Conservation (phyloP, 1,284 basidiomycete genomes). For the Acaromyces ingoldii region DNA sequence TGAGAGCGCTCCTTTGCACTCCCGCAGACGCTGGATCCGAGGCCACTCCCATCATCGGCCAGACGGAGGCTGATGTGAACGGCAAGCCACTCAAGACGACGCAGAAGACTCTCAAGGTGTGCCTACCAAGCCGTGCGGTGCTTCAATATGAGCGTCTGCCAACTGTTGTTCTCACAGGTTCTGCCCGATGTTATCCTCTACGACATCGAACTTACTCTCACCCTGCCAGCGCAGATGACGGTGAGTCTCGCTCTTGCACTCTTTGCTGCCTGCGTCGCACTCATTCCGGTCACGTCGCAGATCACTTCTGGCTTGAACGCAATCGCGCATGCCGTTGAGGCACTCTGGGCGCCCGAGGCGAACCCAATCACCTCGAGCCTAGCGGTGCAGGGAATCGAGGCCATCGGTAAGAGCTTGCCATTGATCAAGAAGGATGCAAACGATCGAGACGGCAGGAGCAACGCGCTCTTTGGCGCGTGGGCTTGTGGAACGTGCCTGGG, state of each 20-base stretch:
- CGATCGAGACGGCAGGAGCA: background rate
- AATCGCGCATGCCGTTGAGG: constrained; percentile 54
- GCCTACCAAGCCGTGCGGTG: too few species aligned
- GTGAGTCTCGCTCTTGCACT: too few species aligned
- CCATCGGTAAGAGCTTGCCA: background rate
- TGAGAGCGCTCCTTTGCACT: too few species aligned
- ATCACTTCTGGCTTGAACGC: constrained; percentile 56
- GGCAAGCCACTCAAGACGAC: too few species aligned
- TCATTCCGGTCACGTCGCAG: too few species aligned
- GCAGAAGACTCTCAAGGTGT: constrained; percentile 53
- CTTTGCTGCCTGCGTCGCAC: too few species aligned
- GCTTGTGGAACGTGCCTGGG: constrained; percentile 52
- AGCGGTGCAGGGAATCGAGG: too few species aligned
- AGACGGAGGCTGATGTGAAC: constrained; percentile 55
- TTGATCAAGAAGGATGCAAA: background rate
- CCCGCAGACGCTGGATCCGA: constrained; percentile 57
- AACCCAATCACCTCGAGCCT: too few species aligned
- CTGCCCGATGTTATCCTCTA: constrained; percentile 56
- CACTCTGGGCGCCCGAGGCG: too few species aligned
- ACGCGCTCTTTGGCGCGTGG: constrained; percentile 55
- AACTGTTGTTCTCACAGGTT: too few species aligned
- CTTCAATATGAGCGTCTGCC: too few species aligned
- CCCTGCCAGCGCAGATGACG: constrained; percentile 54
- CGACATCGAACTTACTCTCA: constrained; percentile 56
- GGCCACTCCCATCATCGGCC: constrained; percentile 55